Base-by-base conservation (phyloP, 495 filamentous ascomycete genomes). In the Parathielavia appendiculata region DNA sequence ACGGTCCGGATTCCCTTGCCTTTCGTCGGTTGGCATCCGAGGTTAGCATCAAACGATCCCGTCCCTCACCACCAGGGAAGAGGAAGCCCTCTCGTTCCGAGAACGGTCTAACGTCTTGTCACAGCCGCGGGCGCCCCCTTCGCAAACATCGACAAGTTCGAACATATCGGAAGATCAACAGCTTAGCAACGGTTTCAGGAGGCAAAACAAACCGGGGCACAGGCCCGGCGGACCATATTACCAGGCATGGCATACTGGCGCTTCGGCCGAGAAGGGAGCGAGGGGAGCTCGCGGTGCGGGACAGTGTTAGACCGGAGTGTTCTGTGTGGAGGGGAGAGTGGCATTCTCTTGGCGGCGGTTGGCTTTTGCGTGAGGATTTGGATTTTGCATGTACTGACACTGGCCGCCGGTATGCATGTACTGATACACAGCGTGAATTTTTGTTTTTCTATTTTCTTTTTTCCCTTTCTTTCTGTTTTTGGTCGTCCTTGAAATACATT, bases 161-260 rank as follows among this genome's bases (percentile, higher is more conserved):
- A 17, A 43, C 40, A 43, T 19, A 1, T 17, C 14, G 6, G 9
- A 43, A 19, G 40, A 43, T 16, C 12, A 43, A 43, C 13, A 43
- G 40, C 40, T 43, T 39, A 1, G 1, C 17, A 17, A 17, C 17
- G 3, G 11, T 39, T 13, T 38, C 35, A 38, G 1, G 13, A 38
- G 35, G 9, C 9, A 38, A 10, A 38, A 38, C 35, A 38, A n/a
- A 38, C 13, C 41, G 47, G 47, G 47, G 11, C 30, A 36, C 26
- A 35, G 47, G 47, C n/a, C 26, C 30, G 47, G 17, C 14, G 22
- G n/a, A n/a, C 47, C 47, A 50, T n/a, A 50, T 50, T 50, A 35
- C 17, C 46, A 7, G 7, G 41, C 41, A 40, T 14, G 17, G 17
- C 41, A 45, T 47, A 11, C n/a, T 7, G 26, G 26, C 26, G 12